Evolutionary conservation across 257 asterid genomes (phyloP).

Genomic region (Leonotis leonurus): DNA sequence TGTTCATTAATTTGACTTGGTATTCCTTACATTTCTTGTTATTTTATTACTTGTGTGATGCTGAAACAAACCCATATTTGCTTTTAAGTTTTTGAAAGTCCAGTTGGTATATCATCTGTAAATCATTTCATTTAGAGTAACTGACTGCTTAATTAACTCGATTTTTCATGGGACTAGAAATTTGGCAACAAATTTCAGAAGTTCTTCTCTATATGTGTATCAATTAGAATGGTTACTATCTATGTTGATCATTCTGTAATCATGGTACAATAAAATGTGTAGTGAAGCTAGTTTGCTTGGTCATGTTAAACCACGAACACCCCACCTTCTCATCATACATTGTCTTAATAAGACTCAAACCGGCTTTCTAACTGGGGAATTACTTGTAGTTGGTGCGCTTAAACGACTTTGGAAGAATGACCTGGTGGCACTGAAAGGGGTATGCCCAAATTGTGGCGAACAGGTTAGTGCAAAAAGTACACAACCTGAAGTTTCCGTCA

Average conservation of each 20-base stretch:
- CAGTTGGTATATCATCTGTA: neutral
- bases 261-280: neutral
- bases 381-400: constrained; percentile 71
- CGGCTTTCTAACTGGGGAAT: constrained; percentile 24
- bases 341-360: neutral
- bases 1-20: neutral
- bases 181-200: neutral
- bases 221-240: neutral
- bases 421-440: constrained; percentile 88
- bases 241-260: neutral
- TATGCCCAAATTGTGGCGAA: constrained; percentile 93
- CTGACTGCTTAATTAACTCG: neutral
- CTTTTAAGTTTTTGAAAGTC: neutral
- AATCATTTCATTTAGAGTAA: neutral
- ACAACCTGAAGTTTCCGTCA: neutral
- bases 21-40: neutral
- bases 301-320: neutral
- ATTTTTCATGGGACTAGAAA: neutral
- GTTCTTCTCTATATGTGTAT: neutral
- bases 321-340: neutral
- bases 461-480: constrained; percentile 50
- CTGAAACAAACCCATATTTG: neutral
- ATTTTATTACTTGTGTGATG: neutral
- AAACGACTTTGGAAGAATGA: constrained; percentile 82
- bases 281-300: neutral